Conservation (phyloP, 176 grass and related monocot genomes). For the Rhynchospora pubera region DNA sequence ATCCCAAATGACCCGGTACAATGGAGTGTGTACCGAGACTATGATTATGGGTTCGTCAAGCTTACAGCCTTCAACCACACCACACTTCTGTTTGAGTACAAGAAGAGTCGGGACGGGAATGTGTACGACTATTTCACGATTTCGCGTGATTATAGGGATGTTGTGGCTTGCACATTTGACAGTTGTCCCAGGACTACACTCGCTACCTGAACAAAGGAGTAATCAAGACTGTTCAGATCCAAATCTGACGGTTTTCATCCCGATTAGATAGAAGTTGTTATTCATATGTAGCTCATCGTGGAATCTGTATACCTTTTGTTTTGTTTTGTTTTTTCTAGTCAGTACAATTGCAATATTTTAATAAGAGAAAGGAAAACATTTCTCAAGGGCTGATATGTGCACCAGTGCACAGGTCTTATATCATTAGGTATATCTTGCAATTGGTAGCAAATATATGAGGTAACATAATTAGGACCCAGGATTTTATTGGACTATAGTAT, state of each 20-base stretch:
- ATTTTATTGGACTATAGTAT: no score
- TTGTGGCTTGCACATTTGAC: constrained; percentile 47
- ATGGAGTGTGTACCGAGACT: constrained; percentile 70
- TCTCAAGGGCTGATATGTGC: not conserved
- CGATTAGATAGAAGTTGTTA: not conserved
- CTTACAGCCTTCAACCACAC: constrained; percentile 71
- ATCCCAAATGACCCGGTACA: constrained; percentile 17
- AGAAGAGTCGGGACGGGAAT: constrained; percentile 61
- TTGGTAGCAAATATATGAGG: no score
- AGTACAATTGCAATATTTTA: not conserved
- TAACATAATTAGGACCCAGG: no score
- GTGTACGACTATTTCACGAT: constrained; percentile 69
- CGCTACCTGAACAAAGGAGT: constrained; percentile 30
- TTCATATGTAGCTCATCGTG: not conserved
- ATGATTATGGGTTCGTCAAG: constrained; percentile 61
- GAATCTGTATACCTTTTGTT: not conserved
- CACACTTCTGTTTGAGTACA: constrained; percentile 71
- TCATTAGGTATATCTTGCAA: no score
- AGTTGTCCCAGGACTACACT: constrained; percentile 41
- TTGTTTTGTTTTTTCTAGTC: not conserved
- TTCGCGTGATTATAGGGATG: constrained; percentile 53
- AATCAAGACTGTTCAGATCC: not conserved
- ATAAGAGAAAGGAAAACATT: not conserved
- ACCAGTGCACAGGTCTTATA: no score
- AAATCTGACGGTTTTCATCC: not conserved